Evolutionary conservation across 1,284 basidiomycete genomes (phyloP), one percentile per base, ranked within the genome.

Genomic region (Grifola frondosa): DNA sequence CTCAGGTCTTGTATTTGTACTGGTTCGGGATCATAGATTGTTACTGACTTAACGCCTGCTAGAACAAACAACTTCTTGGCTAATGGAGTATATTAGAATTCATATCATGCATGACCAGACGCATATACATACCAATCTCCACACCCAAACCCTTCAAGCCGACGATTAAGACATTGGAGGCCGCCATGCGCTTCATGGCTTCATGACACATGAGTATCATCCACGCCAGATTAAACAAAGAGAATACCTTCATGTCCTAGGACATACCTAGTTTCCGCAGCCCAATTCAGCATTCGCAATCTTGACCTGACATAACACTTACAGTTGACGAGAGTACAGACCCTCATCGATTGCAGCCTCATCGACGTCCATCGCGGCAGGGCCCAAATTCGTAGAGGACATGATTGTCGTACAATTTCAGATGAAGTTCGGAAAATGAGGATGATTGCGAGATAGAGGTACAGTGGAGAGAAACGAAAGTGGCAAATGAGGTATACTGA

Each of bases 181-280:
- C 77, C 7, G 97, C 96, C 97, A 99, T 99, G 63, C 88, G 89
- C 78, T 97, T 97, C 97, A 99, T 99, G 33, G 96, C 96, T 94
- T 61, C 20, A 19, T 21, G 32, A 20, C 37, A n/a, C 23, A n/a
- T n/a, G n/a, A n/a, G n/a, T n/a, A n/a, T n/a, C n/a, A n/a, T n/a
- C n/a, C n/a, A n/a, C n/a, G n/a, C n/a, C n/a, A n/a, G n/a, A n/a
- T n/a, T n/a, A n/a, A n/a, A n/a, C n/a, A n/a, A n/a, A n/a, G n/a
- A n/a, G n/a, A n/a, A n/a, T n/a, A 92, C 94, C 94, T 80, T 97
- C 94, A 67, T 97, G 92, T 23, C 94, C 94, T 16, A 97, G 81
- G 12, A 97, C 94, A 66, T 97, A 97, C 59, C 94, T 97, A 45
- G 20, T 25, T 30, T 22, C 47, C 40, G 54, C 49, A 52, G 42